These are phyloP conservation scores for Bipolaris cookei DNA, from an alignment of 2,329 filamentous ascomycete species.

Conservation along the genomic window DNA sequence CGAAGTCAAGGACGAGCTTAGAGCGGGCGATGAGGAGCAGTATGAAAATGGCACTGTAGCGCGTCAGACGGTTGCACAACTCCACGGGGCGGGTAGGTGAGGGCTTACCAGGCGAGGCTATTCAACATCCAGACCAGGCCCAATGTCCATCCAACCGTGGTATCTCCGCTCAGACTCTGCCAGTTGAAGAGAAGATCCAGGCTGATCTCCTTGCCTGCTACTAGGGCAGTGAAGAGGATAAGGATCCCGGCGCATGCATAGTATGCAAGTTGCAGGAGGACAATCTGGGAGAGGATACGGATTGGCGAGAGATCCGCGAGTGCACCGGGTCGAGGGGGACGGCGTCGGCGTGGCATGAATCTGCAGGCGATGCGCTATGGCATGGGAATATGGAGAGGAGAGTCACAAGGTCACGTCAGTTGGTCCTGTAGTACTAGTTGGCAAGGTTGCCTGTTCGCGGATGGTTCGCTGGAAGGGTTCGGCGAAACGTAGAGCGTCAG, in stretches of 20 bases:
- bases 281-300: slow-evolving; percentile 70
- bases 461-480: slow-evolving; percentile 15
- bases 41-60: slow-evolving; percentile 76
- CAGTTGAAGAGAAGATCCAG: slow-evolving; percentile 68
- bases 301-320: slow-evolving; percentile 70
- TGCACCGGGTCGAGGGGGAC: slow-evolving; percentile 68
- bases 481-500: slow-evolving; percentile 23
- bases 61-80: slow-evolving; percentile 18
- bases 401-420: slow-evolving; percentile 4
- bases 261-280: slow-evolving; percentile 68
- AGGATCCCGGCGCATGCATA: slow-evolving; percentile 67
- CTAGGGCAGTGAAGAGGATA: slow-evolving; percentile 71
- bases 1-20: slow-evolving; percentile 95
- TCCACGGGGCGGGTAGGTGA: background rate
- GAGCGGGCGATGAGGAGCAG: slow-evolving; percentile 83
- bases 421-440: slow-evolving; percentile 6
- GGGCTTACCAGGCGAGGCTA: slow-evolving; percentile 65
- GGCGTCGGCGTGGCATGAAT: slow-evolving; percentile 63
- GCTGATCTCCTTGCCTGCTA: slow-evolving; percentile 66
- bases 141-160: slow-evolving; percentile 72
- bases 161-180: slow-evolving; percentile 69
- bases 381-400: slow-evolving; percentile 24
- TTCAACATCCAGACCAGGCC: slow-evolving; percentile 72
- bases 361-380: slow-evolving; percentile 26
- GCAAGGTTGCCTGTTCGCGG: slow-evolving; percentile 27